phyloP scores from a whole-genome alignment of 768 basidiomycete species.

The Imleria badia region DNA sequence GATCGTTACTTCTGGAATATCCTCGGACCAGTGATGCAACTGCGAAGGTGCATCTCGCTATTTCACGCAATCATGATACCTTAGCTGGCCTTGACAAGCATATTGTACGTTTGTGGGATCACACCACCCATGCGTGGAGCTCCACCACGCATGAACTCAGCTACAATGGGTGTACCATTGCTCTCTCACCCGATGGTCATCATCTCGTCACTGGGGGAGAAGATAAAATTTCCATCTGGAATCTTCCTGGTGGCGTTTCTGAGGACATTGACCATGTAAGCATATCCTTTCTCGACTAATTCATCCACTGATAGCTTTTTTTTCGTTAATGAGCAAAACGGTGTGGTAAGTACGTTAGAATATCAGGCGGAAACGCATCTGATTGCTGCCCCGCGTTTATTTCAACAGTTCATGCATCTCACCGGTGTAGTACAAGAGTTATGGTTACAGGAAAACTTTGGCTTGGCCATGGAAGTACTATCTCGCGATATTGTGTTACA shows the following conservation, averaged over 20 bases:
- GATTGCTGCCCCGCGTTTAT: background rate
- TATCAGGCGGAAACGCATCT: background rate
- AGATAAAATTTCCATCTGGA: constrained; percentile 16
- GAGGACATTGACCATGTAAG: background rate
- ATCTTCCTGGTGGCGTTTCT: background rate
- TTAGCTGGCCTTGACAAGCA: constrained; percentile 5
- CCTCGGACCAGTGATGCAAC: background rate
- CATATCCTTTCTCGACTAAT: background rate
- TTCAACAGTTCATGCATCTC: constrained; percentile 14
- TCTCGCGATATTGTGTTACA: constrained; percentile 10
- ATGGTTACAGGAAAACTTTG: constrained; percentile 7
- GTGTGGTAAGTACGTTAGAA: background rate
- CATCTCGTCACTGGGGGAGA: constrained; percentile 12
- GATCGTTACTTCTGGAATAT: constrained; percentile 10
- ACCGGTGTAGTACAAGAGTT: background rate
- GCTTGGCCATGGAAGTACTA: constrained; percentile 1
- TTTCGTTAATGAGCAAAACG: background rate
- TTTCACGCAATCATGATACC: constrained; percentile 7
- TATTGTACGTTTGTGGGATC: constrained; percentile 10
- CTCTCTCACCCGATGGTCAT: constrained; percentile 7
- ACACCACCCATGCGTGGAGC: constrained; percentile 4
- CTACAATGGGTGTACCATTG: constrained; percentile 1
- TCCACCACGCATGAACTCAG: background rate
- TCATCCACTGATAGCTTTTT: background rate
- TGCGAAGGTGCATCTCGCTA: constrained; percentile 3